Percentiles rank a stretch among this genome's conserved stretches.
These are phyloP conservation scores for Pneumocystis murina DNA, from an alignment of 1,139 yeast species.

Conservation along the genomic window DNA sequence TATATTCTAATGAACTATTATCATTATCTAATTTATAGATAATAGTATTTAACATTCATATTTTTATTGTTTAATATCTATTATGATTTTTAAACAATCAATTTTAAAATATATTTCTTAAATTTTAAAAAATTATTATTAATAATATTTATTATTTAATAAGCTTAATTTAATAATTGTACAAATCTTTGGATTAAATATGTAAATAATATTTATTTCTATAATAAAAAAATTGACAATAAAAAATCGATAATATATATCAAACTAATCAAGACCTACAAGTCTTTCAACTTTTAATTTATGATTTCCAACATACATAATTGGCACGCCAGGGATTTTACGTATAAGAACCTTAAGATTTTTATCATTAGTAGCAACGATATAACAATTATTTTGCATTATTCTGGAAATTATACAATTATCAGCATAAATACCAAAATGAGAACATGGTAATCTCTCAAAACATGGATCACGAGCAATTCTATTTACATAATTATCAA, in stretches of 20 bases:
- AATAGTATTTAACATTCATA: too few species aligned
- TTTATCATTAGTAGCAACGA: constrained; percentile 98
- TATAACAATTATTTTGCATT: constrained; percentile 88
- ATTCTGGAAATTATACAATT: constrained; percentile 89
- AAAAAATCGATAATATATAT: constrained; percentile 2
- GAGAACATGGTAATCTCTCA: constrained; percentile 72
- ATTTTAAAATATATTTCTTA: too few species aligned
- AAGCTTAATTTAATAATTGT: too few species aligned
- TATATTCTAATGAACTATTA: too few species aligned
- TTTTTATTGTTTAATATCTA: too few species aligned
- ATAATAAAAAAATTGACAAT: background rate
- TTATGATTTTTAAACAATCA: too few species aligned
- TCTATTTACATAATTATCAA: constrained; percentile 2
- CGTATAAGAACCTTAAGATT: constrained; percentile 84
- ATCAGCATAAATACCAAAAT: constrained; percentile 95
- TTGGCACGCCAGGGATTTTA: constrained; percentile 92
- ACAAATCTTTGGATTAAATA: too few species aligned
- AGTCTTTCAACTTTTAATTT: constrained; percentile 82
- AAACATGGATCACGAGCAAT: constrained; percentile 90
- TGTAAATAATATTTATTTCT: background rate
- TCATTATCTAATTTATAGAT: too few species aligned
- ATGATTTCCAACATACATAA: constrained; percentile 91
- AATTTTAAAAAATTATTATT: too few species aligned
- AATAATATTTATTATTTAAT: too few species aligned
- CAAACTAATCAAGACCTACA: constrained; percentile 50